Evolutionary conservation across 1,284 basidiomycete genomes (phyloP).

Genomic region (Phylloporus sp.): DNA sequence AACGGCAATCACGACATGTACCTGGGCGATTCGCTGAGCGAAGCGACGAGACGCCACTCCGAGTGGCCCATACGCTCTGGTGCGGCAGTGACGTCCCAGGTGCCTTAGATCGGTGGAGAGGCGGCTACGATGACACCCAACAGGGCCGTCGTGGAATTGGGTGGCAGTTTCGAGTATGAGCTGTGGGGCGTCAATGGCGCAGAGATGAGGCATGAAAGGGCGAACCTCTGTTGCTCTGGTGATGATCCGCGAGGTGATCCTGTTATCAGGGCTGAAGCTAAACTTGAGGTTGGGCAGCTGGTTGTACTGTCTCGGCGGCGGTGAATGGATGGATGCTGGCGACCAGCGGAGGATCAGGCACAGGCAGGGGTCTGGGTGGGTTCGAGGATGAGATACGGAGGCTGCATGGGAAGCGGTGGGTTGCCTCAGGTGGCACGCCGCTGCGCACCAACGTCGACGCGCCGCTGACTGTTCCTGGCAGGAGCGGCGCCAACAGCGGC

Average conservation of each 20-base stretch:
- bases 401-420: slow-evolving; percentile 75
- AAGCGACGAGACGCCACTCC: slow-evolving; percentile 55
- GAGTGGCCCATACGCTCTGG: slow-evolving; percentile 37
- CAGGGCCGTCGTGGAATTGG: slow-evolving; percentile 44
- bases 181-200: slow-evolving; percentile 12
- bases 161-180: slow-evolving; percentile 42
- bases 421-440: slow-evolving; percentile 61
- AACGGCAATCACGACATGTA: slow-evolving; percentile 35
- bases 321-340: slow-evolving; percentile 35
- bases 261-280: slow-evolving; percentile 50
- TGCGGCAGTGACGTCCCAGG: slow-evolving; percentile 33
- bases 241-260: slow-evolving; percentile 53
- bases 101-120: slow-evolving; percentile 50
- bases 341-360: slow-evolving; percentile 38
- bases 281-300: slow-evolving; percentile 54
- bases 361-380: slow-evolving; percentile 56
- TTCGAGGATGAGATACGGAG: slow-evolving; percentile 82
- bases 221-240: slow-evolving; percentile 55
- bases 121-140: slow-evolving; percentile 62
- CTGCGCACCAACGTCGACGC: slow-evolving; percentile 66
- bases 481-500: slow-evolving; percentile 58
- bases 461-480: slow-evolving; percentile 25
- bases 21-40: slow-evolving; percentile 56
- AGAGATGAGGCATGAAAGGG: not conserved
- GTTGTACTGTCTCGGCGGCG: slow-evolving; percentile 42